These are phyloP conservation scores for Blastocystis sp. DNA, from an alignment of 352 stramenopile genomes.

Conservation along the genomic window DNA sequence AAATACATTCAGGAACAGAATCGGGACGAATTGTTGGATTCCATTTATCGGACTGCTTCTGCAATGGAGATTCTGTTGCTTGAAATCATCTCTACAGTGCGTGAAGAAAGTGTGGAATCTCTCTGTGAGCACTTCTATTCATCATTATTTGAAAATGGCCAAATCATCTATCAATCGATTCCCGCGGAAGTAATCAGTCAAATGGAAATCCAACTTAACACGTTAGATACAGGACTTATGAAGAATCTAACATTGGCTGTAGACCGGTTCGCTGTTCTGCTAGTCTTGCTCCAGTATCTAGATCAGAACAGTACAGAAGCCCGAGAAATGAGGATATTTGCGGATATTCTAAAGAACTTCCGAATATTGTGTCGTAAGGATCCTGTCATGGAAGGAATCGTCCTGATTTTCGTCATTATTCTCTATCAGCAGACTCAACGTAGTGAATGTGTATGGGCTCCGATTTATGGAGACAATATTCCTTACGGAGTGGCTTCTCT, in stretches of 20 bases:
- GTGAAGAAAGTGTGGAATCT: background rate
- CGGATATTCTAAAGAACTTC: conserved; percentile 1
- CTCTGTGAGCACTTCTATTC: background rate
- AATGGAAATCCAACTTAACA: background rate
- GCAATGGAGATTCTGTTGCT: background rate
- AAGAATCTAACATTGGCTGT: background rate
- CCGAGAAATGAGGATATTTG: background rate
- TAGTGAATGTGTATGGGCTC: background rate
- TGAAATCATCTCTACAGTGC: background rate
- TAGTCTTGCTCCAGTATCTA: background rate
- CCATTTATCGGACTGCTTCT: background rate
- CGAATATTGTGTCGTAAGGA: background rate
- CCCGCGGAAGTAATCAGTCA: background rate
- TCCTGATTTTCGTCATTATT: conserved; percentile 17
- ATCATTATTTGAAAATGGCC: background rate
- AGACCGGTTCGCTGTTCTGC: background rate
- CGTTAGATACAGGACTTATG: background rate
- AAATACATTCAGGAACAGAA: background rate
- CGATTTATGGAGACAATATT: background rate
- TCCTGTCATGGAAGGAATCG: background rate
- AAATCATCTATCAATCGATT: background rate
- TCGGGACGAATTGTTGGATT: background rate
- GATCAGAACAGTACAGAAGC: background rate
- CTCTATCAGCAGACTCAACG: background rate
- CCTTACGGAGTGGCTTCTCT: background rate